These are phyloP conservation scores for Pestalotiopsis sp. DNA, from an alignment of 2,329 filamentous ascomycete species.

Conservation along the genomic window DNA sequence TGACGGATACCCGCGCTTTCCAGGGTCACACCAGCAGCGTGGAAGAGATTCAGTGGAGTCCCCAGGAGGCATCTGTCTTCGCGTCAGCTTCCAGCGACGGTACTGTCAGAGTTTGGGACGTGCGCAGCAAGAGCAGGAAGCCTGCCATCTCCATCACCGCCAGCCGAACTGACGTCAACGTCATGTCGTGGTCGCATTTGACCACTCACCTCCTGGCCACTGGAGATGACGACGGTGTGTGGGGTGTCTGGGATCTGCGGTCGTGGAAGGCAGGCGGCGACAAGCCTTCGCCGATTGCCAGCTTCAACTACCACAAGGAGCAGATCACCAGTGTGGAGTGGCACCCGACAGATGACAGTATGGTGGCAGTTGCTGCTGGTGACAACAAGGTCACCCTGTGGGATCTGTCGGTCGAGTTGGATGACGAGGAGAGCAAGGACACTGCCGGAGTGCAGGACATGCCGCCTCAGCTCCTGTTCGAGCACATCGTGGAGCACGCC, in stretches of 20 bases:
- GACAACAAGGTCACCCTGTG: constrained; percentile 95
- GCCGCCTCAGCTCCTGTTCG: constrained; percentile 91
- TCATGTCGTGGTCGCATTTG: constrained; percentile 91
- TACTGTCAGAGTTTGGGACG: constrained; percentile 94
- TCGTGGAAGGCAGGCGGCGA: constrained; percentile 80
- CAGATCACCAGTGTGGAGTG: constrained; percentile 96
- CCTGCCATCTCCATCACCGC: constrained; percentile 87
- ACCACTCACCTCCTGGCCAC: constrained; percentile 89
- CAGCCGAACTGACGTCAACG: constrained; percentile 87
- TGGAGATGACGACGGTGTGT: constrained; percentile 89
- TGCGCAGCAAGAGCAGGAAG: constrained; percentile 85
- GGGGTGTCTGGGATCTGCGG: constrained; percentile 94
- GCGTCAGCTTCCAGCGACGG: constrained; percentile 93
- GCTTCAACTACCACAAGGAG: constrained; percentile 94
- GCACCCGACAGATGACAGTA: constrained; percentile 96
- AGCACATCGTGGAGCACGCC: constrained; percentile 92
- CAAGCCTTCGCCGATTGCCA: constrained; percentile 81
- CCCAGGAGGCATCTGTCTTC: constrained; percentile 90
- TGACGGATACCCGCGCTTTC: constrained; percentile 83
- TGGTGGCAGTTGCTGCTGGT: constrained; percentile 87
- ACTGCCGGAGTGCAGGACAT: constrained; percentile 87
- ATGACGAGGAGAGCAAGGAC: constrained; percentile 94
- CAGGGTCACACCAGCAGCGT: constrained; percentile 83
- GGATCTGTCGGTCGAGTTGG: constrained; percentile 95
- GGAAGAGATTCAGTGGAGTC: constrained; percentile 97